Percentiles rank a stretch among this genome's conserved stretches.
Conservation (phyloP, 1,284 basidiomycete genomes). For the Sporisorium reilianum region DNA sequence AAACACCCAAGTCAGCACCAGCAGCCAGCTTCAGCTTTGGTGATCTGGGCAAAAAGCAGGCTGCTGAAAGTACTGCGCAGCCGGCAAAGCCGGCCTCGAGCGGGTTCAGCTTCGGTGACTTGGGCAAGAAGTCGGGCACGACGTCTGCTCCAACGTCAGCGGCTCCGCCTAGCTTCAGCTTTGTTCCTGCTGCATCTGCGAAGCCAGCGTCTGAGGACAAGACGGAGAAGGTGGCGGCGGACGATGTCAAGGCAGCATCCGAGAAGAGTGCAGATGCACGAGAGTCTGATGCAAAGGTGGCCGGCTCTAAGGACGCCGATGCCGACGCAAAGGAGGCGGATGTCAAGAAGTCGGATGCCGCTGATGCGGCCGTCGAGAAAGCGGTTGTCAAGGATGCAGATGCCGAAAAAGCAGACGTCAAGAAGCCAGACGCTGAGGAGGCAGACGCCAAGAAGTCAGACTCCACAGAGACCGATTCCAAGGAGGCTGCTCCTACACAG, state of each 20-base stretch:
- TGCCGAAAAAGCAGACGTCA: not conserved
- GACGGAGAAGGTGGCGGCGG: not conserved
- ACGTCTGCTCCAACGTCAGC: not conserved
- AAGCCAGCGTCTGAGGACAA: slow-evolving; percentile 6
- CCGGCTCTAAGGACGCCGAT: not conserved
- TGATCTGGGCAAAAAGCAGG: slow-evolving; percentile 12
- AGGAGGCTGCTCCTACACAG: not conserved
- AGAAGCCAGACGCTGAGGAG: not conserved
- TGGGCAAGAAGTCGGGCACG: slow-evolving; percentile 10
- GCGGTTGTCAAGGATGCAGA: not conserved
- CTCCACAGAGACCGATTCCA: not conserved
- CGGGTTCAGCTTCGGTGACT: slow-evolving; percentile 7
- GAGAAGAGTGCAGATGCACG: slow-evolving; percentile 2
- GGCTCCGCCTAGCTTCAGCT: slow-evolving; percentile 10
- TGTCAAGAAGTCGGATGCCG: not conserved
- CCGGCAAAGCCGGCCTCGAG: not conserved
- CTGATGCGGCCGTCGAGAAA: not conserved
- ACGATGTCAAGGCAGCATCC: not conserved
- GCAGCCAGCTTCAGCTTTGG: slow-evolving; percentile 25
- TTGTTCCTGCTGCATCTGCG: slow-evolving; percentile 15
- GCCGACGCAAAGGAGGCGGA: not conserved
- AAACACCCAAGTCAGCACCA: slow-evolving; percentile 3
- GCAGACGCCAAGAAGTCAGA: not conserved
- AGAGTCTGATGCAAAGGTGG: not conserved
- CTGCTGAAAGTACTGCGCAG: not conserved